Evolutionary conservation across 208 protist species (phyloP).

Genomic region (Trypanosomatidae sp.): DNA sequence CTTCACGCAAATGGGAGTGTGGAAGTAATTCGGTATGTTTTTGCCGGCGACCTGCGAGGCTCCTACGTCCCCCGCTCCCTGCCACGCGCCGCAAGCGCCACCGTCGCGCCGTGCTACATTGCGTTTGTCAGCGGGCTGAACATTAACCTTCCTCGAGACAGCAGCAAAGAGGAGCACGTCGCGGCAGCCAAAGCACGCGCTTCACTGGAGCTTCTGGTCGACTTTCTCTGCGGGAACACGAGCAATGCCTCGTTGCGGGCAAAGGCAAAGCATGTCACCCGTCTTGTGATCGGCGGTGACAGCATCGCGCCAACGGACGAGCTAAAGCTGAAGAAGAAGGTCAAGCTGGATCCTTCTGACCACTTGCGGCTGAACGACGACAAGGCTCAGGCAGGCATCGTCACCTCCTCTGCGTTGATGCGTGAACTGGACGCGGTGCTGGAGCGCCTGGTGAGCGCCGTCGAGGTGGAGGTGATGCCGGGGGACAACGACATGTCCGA

Average conservation of each 20-base stretch:
- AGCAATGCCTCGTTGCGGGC: conserved; percentile 41
- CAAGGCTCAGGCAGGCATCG: conserved; percentile 33
- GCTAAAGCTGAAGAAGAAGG: conserved; percentile 82
- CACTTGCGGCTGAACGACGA: conserved; percentile 71
- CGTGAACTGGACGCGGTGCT: conserved; percentile 71
- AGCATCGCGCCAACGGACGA: conserved; percentile 88
- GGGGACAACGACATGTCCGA: conserved; percentile 90
- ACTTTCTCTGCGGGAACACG: conserved; percentile 78
- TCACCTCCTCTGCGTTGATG: conserved; percentile 75
- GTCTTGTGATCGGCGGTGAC: conserved; percentile 85
- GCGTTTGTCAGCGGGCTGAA: conserved; percentile 82
- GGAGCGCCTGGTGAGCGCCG: conserved; percentile 47
- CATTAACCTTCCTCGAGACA: conserved; percentile 24
- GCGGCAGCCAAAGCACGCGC: conserved; percentile 31
- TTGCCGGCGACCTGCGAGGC: conserved; percentile 37
- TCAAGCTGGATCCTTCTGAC: conserved; percentile 84
- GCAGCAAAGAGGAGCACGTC: conserved; percentile 20
- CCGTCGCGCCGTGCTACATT: conserved; percentile 74
- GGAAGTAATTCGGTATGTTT: conserved; percentile 57
- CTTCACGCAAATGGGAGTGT: conserved; percentile 66
- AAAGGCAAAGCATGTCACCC: conserved; percentile 56
- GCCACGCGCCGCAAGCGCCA: not conserved
- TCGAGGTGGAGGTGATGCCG: conserved; percentile 93
- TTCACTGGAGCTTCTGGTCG: conserved; percentile 70
- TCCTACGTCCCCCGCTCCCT: conserved; percentile 57